Evolutionary conservation across 306 rosid genomes (phyloP), one percentile per base, ranked within the genome.

Genomic region (Dicorynia guianensis): DNA sequence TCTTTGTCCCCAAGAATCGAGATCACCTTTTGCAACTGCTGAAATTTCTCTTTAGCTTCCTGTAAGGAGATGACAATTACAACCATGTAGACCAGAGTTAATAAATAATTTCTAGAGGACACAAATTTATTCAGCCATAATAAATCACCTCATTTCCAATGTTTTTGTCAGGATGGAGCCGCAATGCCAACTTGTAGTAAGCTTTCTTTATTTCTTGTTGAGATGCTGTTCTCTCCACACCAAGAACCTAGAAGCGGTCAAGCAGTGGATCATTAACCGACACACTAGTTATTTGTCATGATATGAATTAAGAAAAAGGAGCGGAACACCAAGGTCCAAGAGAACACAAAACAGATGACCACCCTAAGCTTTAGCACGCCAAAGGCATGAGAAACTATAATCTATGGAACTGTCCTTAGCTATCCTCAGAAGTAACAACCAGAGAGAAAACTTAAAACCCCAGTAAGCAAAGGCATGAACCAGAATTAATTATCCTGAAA

Each of bases 181-280:
- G 85, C 85, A 95, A 80, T 2, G 99, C 99, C 80, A 92, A 87
- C 81, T 90, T 89, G 85, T 90, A 67, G 72, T 95, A 95, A 3
- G 97, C 97, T 79, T 92, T 95, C 87, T 95, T 95, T 56, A 92
- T 89, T 79, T 95, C 99, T 82, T 83, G 97, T 47, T 95, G 97
- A 65, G 97, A 72, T 1, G 97, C 97, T 14, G 93, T 83, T 69
- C 86, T 89, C 81, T 95, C 67, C 5, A 77, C 83, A 33, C 83
- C 71, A 56, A 83, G 83, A 56, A 74, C 83, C 86, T 83, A 78
- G 15, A 1, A 35, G 20, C 64, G 39, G 54, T 48, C 59, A 68
- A 74, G 66, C 38, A 73, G 55, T 25, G 10, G 11, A 50, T 66
- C 60, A 72, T 13, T 5, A 8, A 10, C 76, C 72, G 43, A 74